phyloP scores from a whole-genome alignment of 192 early-diverging fungal genomes.

The Podochytrium sp. region DNA sequence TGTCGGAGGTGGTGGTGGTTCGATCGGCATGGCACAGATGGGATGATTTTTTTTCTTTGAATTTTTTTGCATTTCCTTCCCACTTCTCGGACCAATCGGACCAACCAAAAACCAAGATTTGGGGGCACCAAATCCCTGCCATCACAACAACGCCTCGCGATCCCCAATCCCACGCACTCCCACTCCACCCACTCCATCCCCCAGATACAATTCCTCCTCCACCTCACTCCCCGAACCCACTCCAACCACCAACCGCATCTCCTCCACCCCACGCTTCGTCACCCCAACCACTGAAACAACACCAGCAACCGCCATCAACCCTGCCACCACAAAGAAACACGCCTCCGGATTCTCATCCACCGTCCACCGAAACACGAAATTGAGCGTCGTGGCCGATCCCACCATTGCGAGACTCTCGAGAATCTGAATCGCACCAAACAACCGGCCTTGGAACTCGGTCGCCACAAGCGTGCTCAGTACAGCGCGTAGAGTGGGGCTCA shows the following conservation, averaged over 20 bases:
- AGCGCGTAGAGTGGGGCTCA: constrained; percentile 5
- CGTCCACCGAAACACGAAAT: constrained; percentile 11
- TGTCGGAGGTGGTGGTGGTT: no score
- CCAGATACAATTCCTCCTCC: neutral
- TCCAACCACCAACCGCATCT: no score
- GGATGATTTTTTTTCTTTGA: no score
- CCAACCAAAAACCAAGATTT: no score
- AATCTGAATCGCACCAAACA: constrained; percentile 21
- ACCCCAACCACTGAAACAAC: neutral
- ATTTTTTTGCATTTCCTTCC: no score
- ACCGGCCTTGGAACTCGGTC: constrained; percentile 3
- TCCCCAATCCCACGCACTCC: no score
- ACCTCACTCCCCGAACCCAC: neutral
- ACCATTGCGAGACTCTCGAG: neutral
- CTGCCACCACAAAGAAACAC: neutral
- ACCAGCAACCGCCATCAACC: neutral
- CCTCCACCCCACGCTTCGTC: neutral
- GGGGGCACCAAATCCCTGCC: no score
- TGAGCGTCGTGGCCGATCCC: neutral
- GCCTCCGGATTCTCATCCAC: neutral
- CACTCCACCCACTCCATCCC: no score
- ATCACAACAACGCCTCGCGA: no score
- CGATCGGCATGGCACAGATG: no score
- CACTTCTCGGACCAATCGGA: no score
- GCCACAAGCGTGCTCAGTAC: neutral